phyloP scores from a whole-genome alignment of 345 rosid genomes.

The Heritiera fomes region DNA sequence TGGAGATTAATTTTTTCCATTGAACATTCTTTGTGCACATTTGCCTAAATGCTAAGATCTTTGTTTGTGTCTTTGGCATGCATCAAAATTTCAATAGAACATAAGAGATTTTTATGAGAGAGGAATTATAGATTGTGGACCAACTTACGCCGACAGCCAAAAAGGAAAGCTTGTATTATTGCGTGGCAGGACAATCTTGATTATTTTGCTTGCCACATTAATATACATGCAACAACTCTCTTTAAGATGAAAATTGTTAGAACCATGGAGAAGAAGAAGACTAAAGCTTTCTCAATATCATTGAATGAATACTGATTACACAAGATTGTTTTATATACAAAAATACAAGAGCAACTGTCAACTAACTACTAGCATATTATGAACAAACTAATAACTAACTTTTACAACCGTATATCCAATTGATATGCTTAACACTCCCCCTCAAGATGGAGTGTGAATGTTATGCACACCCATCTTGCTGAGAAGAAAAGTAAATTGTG shows the following conservation, averaged over 20 bases:
- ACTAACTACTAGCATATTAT: no score
- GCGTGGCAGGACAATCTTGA: neutral
- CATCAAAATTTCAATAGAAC: neutral
- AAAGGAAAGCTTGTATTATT: neutral
- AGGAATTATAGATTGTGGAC: neutral
- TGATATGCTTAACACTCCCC: no score
- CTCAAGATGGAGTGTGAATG: no score
- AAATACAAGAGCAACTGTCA: no score
- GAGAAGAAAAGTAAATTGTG: no score
- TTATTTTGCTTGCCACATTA: neutral
- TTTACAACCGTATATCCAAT: no score
- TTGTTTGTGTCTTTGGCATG: neutral
- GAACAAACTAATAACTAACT: no score
- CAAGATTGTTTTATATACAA: no score
- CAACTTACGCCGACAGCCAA: neutral
- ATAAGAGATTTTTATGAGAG: neutral
- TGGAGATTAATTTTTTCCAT: neutral
- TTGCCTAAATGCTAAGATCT: neutral
- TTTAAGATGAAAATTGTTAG: neutral
- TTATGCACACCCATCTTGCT: no score
- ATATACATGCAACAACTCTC: neutral
- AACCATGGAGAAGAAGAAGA: no score
- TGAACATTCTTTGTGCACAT: neutral
- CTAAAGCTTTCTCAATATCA: no score
- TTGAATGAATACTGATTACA: no score